Evolutionary conservation across 805 yeast species (phyloP), one percentile per base, ranked within the genome.

Genomic region (Hanseniaspora occidentalis): DNA sequence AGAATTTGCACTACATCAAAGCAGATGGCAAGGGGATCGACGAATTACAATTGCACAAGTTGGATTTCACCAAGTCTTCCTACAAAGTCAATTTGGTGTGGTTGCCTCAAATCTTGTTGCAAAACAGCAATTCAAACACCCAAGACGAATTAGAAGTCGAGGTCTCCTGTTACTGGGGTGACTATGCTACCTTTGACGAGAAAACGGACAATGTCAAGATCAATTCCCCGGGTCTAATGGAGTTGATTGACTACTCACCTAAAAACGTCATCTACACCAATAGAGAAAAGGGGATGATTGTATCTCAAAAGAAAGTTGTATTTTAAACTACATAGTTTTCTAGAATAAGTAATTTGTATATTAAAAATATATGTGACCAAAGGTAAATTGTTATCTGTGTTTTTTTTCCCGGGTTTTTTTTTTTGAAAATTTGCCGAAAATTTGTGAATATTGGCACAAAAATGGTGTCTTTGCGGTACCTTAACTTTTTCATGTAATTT

Each of bases 101-200:
- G 94, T 63, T 80, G 25, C 94, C 94, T 4, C 69, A 68, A 40
- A 61, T 71, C 50, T 61, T 70, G 11, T 14, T 45, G 7, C 66
- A 67, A 22, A 75, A 66, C 34, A 60, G 54, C 29, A 59, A 52
- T 13, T 58, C 56, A n/a, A 58, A 47, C 24, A 58, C 58, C 9
- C 40, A 43, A 3, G 61, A 63, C 38, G 54, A 62, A 42, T 57
- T 84, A 38, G 79, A 77, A 7, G 68, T 85, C 1, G 57, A 63
- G 6, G 68, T 85, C 7, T 65, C 71, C 19, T 86, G 96, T 54
- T 75, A 64, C 51, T 86, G 89, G 88, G 82, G 84, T 7, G 94
- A 85, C 47, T 73, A 75, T 54, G 76, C 75, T 26, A 56, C 59
- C 10, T 71, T 55, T 38, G 25, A 42, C 21, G 34, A 21, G 14